Conservation (phyloP, 305 asterid species). For the Euphrasia arctica region DNA sequence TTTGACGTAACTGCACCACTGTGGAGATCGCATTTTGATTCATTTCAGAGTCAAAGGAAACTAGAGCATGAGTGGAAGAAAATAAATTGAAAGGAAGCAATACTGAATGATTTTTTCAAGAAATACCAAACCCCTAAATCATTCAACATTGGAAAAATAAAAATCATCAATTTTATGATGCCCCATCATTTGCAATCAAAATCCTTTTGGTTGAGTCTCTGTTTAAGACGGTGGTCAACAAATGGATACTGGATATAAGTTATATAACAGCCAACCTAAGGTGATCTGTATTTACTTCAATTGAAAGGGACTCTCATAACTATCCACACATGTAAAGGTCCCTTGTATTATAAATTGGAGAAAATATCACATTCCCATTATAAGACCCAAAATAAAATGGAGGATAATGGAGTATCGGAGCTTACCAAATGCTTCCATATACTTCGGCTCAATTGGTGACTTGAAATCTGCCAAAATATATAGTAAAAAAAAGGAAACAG, state of each 20-base stretch:
- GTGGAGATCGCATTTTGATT: neutral
- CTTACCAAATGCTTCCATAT: slow-evolving; percentile 95
- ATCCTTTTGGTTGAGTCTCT: neutral
- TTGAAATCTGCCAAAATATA: slow-evolving; percentile 65
- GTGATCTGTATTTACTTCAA: slow-evolving; percentile 1
- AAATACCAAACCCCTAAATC: slow-evolving; percentile 10
- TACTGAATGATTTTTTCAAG: neutral
- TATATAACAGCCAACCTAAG: neutral
- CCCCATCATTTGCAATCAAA: neutral
- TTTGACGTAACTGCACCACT: neutral
- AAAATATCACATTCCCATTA: slow-evolving; percentile 7
- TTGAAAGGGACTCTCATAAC: neutral
- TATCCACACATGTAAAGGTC: slow-evolving; percentile 10
- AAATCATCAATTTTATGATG: neutral
- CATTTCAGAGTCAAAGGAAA: too few species aligned
- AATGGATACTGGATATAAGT: neutral
- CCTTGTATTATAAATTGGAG: slow-evolving; percentile 8
- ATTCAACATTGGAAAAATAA: slow-evolving; percentile 10
- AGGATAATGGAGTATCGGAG: slow-evolving; percentile 23
- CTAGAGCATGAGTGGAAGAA: neutral
- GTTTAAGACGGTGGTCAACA: slow-evolving; percentile 2
- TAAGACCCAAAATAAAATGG: slow-evolving; percentile 19
- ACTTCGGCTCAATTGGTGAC: slow-evolving; percentile 84
- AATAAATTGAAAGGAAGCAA: neutral
- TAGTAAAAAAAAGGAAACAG: slow-evolving; percentile 21